phyloP scores from a whole-genome alignment of 768 basidiomycete genomes.

The Mycena alexandri region DNA sequence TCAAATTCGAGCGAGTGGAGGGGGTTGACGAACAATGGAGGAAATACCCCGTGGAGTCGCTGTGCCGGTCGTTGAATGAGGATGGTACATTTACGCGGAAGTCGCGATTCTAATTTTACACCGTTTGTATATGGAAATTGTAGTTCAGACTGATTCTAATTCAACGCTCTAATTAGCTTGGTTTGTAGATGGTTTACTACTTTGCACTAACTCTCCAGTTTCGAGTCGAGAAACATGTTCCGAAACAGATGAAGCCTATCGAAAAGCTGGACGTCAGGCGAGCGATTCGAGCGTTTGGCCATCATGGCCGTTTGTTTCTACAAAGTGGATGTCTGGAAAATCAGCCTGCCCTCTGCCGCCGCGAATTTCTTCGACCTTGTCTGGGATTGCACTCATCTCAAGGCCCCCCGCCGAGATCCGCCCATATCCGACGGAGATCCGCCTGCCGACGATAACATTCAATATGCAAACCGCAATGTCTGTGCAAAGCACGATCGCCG shows the following conservation, averaged over 20 bases:
- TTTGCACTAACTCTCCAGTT: slow-evolving; percentile 69
- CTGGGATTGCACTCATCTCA: slow-evolving; percentile 66
- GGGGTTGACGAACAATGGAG: no score
- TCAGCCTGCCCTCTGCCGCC: slow-evolving; percentile 83
- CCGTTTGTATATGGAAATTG: no score
- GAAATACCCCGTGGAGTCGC: no score
- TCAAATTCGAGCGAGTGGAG: no score
- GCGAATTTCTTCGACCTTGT: slow-evolving; percentile 78
- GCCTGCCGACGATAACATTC: slow-evolving; percentile 34
- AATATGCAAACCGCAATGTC: slow-evolving; percentile 53
- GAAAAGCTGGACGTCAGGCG: slow-evolving; percentile 63
- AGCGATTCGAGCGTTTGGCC: slow-evolving; percentile 74
- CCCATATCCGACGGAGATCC: slow-evolving; percentile 22
- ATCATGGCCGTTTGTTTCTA: slow-evolving; percentile 83
- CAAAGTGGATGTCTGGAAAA: slow-evolving; percentile 84
- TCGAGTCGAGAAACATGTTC: slow-evolving; percentile 64
- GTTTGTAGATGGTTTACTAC: slow-evolving; percentile 71
- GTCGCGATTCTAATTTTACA: no score
- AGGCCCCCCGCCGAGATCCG: slow-evolving; percentile 38
- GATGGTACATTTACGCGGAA: no score
- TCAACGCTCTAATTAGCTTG: no score
- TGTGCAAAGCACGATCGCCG: slow-evolving; percentile 70
- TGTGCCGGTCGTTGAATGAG: no score
- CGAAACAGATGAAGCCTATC: slow-evolving; percentile 54
- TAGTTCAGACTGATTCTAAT: no score